Conservation (phyloP, 1,139 yeast genomes). For the Blastobotrys persicus region DNA sequence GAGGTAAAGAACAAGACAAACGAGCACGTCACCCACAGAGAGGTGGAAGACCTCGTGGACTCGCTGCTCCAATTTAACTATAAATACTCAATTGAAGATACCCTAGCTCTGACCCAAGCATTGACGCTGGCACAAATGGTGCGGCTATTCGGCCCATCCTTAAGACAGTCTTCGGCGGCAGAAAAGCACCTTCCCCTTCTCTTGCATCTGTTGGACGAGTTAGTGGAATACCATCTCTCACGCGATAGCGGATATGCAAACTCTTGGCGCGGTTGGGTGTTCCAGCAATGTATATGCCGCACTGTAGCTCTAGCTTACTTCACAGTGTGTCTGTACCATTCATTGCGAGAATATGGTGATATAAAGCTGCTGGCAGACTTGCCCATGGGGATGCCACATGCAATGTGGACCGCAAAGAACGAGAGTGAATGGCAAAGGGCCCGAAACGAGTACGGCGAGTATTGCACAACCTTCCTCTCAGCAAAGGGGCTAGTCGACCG, state of each 20-base stretch:
- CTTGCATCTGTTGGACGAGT: constrained; percentile 17
- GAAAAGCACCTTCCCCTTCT: constrained; percentile 12
- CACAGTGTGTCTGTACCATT: neutral
- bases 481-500: neutral
- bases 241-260: neutral
- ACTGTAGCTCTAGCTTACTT: constrained; percentile 14
- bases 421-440: constrained; percentile 5
- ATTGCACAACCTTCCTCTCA: neutral
- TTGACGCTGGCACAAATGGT: constrained; percentile 16
- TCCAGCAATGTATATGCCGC: constrained; percentile 17
- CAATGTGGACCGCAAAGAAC: constrained; percentile 6
- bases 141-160: constrained; percentile 17
- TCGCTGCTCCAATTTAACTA: neutral
- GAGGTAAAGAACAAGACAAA: neutral
- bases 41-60: neutral
- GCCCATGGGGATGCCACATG: constrained; percentile 5
- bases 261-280: constrained; percentile 15
- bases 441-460: neutral
- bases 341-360: neutral
- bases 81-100: constrained; percentile 12
- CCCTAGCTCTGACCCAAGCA: constrained; percentile 20
- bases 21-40: constrained; percentile 6
- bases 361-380: constrained; percentile 3
- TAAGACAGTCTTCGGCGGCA: constrained; percentile 11
- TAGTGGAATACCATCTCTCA: constrained; percentile 13